phyloP scores from a whole-genome alignment of 495 filamentous ascomycete genomes.

The Podospora sp. region DNA sequence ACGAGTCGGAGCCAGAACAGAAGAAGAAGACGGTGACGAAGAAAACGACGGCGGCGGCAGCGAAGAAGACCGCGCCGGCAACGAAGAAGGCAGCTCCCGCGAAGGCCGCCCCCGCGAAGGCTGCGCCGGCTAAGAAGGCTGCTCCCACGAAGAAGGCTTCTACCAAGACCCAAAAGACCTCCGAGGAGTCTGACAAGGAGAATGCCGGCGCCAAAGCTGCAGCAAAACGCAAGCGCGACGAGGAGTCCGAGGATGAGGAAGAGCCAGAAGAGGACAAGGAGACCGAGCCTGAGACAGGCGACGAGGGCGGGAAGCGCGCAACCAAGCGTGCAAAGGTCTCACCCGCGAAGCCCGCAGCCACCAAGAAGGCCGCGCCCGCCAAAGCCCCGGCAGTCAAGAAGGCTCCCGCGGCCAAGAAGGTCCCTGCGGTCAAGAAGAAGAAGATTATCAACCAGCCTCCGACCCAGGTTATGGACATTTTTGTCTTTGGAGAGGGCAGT shows the following conservation, averaged over 20 bases:
- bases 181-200: slow-evolving; percentile 39
- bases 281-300: slow-evolving; percentile 16
- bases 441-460: slow-evolving; percentile 48
- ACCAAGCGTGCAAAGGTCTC: slow-evolving; percentile 24
- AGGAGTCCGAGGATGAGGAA: slow-evolving; percentile 29
- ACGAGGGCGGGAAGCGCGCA: slow-evolving; percentile 10
- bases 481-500: slow-evolving; percentile 58
- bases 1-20: slow-evolving; percentile 26
- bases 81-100: slow-evolving; percentile 25
- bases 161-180: slow-evolving; percentile 36
- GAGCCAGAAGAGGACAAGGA: slow-evolving; percentile 8
- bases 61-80: slow-evolving; percentile 26
- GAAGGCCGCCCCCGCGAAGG: slow-evolving; percentile 26
- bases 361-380: not conserved
- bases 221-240: slow-evolving; percentile 28
- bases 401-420: slow-evolving; percentile 15
- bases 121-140: slow-evolving; percentile 33
- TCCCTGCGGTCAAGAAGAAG: slow-evolving; percentile 23
- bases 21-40: slow-evolving; percentile 16
- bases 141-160: slow-evolving; percentile 36
- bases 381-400: slow-evolving; percentile 21
- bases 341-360: not conserved
- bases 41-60: slow-evolving; percentile 20
- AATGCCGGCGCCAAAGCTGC: slow-evolving; percentile 24
- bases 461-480: slow-evolving; percentile 49